A percentile compares a stretch with the other conserved stretches of the same genome.
Conservation (phyloP, 345 rosid genomes). For the Linum usitatissimum region DNA sequence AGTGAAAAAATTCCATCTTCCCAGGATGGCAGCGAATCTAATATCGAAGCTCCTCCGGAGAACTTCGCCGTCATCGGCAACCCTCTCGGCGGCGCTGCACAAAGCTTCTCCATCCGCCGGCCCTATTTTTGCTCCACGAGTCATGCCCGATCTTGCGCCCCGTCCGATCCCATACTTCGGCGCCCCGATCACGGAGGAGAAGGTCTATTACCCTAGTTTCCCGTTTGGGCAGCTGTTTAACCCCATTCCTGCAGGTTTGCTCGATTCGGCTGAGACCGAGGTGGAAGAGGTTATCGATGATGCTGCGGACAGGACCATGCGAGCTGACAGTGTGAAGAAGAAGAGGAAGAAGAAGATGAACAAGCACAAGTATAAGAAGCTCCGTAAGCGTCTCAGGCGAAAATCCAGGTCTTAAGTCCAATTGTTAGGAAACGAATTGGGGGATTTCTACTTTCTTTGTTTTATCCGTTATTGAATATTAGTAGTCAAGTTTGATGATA, state of each 20-base stretch:
- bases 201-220: slow-evolving; percentile 12
- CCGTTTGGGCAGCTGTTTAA: slow-evolving; percentile 12
- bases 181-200: neutral
- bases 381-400: slow-evolving; percentile 55
- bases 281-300: neutral
- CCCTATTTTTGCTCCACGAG: neutral
- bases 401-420: slow-evolving; percentile 13
- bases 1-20: neutral
- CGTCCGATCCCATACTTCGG: neutral
- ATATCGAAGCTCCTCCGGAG: neutral
- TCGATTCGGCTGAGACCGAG: slow-evolving; percentile 4
- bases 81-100: neutral
- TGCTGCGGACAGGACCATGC: slow-evolving; percentile 17
- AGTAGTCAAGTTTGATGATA: neutral
- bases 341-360: slow-evolving; percentile 99
- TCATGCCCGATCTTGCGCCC: neutral
- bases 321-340: slow-evolving; percentile 92
- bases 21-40: neutral
- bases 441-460: neutral
- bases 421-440: neutral
- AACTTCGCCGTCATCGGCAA: neutral
- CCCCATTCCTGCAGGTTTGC: slow-evolving; percentile 7
- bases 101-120: neutral
- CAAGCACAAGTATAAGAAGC: slow-evolving; percentile 82
- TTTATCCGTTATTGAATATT: neutral